Evolutionary conservation across 192 early-diverging fungal genomes (phyloP), one percentile per base, ranked within the genome.

Genomic region (Phlyctochytrium planicorne): DNA sequence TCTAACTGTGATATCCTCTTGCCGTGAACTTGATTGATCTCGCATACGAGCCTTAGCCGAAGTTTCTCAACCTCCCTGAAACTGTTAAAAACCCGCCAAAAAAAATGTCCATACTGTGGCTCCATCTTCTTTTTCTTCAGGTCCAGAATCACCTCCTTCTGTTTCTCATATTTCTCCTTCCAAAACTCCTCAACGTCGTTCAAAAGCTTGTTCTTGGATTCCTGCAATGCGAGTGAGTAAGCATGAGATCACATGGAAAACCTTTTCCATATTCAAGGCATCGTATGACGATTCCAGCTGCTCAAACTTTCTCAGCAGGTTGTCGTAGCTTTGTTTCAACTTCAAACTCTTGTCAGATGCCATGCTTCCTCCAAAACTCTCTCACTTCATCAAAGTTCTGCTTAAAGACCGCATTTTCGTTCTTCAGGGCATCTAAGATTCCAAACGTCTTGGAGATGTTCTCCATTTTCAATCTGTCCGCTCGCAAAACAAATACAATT

Each of bases 361-460:
- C 40, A 47, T 47, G 40, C 20, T 14, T 14, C 20, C 10, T 47
- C 10, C 20, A 47, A 47, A 47, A 20, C 36, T 31, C 23, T 2
- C 30, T 14, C 36, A 73, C 72, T 56, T 73, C 57, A 55, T 71
- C 72, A 67, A 70, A 65, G 53, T 73, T 70, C n/a, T 34, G 29
- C 24, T 50, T 29, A 29, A 30, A 52, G 6, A 27, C 60, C 47
- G 71, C 70, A 30, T 73, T 73, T 30, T 73, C 72, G 30, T 3
- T 20, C 32, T 73, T 73, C 3, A 73, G 40, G 6, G 72, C 65
- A 30, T 73, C 72, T 36, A 73, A 68, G 24, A 73, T 40, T 30
- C 60, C 23, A 30, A 72, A 63, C 10, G 36, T 69, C 71, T 60
- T 68, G 66, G 30, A 68, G 59, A n/a, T 55, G 59, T 30, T 68